Evolutionary conservation across 257 asterid species (phyloP), one percentile per base, ranked within the genome.

Genomic region (Forsythia viridissima): DNA sequence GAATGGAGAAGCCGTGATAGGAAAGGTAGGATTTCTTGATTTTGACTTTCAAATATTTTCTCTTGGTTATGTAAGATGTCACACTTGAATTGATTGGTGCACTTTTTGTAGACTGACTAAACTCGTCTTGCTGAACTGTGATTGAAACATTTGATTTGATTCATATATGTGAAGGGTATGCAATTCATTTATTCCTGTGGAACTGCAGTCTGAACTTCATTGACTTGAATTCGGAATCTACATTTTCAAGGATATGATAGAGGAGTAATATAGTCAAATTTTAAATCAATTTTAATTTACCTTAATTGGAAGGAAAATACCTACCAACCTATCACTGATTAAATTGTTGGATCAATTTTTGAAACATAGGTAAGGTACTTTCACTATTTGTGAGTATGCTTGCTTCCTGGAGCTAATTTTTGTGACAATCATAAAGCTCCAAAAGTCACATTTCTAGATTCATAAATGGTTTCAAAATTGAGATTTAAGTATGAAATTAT

Each of bases 1-100:
- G 75, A 84, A 90, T 76, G 99, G 89, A 15, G 97, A 93, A 89
- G 99, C 93, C 71, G 98, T 95, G 75, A 91, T 95, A 52, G 99
- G 98, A 74, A 82, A 91, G 98, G 98, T 93, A 74, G 78, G 85
- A 80, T 75, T 34, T 80, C 52, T 36, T 74, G 30, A 41, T 65
- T 76, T 6, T 48, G 41, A 7, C 67, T 59, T 57, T n/a, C 67
- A 59, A 63, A 76, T 69, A 18, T 38, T 73, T 34, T 71, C 75
- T 11, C 74, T 71, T 39, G 57, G 57, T n/a, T 48, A 48, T 48
- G 57, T 1, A 12, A 48, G 57, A 18, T 48, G 48, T 39, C 4
- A 7, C n/a, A 20, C 43, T 40, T 70, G 74, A 39, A 70, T 72
- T 5, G 55, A 63, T 76, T 73, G 2, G 34, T 63, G 57, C 20